These are phyloP conservation scores for Dictyostelium purpureum DNA, from an alignment of 78 protist genomes.

Conservation along the genomic window DNA sequence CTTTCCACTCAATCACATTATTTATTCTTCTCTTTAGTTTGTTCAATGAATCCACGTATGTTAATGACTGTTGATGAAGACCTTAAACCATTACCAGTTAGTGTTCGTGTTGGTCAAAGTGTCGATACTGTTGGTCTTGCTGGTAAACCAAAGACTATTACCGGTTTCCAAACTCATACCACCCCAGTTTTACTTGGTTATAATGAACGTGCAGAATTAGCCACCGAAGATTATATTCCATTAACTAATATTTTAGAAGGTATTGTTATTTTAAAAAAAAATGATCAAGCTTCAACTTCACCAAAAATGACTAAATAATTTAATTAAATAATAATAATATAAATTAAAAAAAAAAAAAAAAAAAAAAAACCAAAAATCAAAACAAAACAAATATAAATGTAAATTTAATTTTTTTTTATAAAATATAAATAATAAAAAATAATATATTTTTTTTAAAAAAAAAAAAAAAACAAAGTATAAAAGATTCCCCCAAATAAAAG, in stretches of 20 bases:
- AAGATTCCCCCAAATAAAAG: no score
- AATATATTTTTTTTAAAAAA: no score
- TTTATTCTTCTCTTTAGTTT: constrained; percentile 88
- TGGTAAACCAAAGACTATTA: constrained; percentile 97
- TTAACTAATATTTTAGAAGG: constrained; percentile 91
- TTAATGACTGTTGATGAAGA: constrained; percentile 92
- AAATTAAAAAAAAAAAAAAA: no score
- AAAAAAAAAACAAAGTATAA: no score
- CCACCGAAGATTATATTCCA: constrained; percentile 95
- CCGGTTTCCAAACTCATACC: constrained; percentile 99
- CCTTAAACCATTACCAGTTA: constrained; percentile 85
- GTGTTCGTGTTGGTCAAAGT: constrained; percentile 91
- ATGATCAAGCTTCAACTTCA: constrained; percentile 73
- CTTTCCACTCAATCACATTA: constrained; percentile 91
- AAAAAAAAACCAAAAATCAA: no score
- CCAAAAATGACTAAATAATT: background rate
- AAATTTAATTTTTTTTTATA: no score
- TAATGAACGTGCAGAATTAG: constrained; percentile 98
- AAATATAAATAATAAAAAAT: no score
- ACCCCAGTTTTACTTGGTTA: constrained; percentile 98
- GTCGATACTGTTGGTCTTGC: constrained; percentile 95
- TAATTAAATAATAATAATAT: no score
- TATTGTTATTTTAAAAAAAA: constrained; percentile 89
- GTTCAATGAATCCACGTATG: constrained; percentile 96
- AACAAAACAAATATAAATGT: background rate